Percentiles rank a stretch among this genome's conserved stretches.
These are phyloP conservation scores for Microsporum canis DNA, from an alignment of 2,329 filamentous ascomycete genomes.

Conservation along the genomic window DNA sequence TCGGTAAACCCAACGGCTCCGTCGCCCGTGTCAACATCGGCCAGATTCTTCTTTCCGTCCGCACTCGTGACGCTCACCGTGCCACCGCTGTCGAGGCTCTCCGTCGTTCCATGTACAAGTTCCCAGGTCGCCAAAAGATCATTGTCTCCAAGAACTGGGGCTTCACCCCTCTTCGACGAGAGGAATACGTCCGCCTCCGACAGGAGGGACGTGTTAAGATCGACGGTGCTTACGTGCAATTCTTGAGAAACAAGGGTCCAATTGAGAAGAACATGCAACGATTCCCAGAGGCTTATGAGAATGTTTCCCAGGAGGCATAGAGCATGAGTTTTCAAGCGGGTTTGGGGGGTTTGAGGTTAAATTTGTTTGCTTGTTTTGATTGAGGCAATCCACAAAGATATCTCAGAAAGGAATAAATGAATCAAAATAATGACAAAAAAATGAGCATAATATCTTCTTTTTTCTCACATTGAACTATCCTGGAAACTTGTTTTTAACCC, in stretches of 20 bases:
- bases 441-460: not conserved
- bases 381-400: slow-evolving; percentile 1
- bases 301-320: slow-evolving; percentile 34
- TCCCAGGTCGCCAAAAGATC: slow-evolving; percentile 99
- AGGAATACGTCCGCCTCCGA: slow-evolving; percentile 96
- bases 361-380: slow-evolving; percentile 4
- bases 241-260: slow-evolving; percentile 86
- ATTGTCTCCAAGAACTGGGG: slow-evolving; percentile 99
- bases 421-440: slow-evolving; percentile 5
- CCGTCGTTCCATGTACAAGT: slow-evolving; percentile 99
- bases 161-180: slow-evolving; percentile 94
- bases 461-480: not conserved
- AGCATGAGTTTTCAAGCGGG: slow-evolving; percentile 11
- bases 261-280: slow-evolving; percentile 79
- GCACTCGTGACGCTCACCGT: slow-evolving; percentile 91
- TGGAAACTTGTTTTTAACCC: not conserved
- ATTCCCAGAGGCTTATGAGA: slow-evolving; percentile 76
- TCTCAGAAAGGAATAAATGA: slow-evolving; percentile 5
- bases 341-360: not conserved
- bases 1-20: slow-evolving; percentile 97
- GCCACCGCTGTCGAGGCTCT: slow-evolving; percentile 93
- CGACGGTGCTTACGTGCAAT: slow-evolving; percentile 99
- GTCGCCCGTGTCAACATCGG: slow-evolving; percentile 99
- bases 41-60: slow-evolving; percentile 95
- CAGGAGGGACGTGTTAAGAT: slow-evolving; percentile 85